These are phyloP conservation scores for Berkeleyomyces basicola DNA, from an alignment of 2,329 filamentous ascomycete species.

Conservation along the genomic window DNA sequence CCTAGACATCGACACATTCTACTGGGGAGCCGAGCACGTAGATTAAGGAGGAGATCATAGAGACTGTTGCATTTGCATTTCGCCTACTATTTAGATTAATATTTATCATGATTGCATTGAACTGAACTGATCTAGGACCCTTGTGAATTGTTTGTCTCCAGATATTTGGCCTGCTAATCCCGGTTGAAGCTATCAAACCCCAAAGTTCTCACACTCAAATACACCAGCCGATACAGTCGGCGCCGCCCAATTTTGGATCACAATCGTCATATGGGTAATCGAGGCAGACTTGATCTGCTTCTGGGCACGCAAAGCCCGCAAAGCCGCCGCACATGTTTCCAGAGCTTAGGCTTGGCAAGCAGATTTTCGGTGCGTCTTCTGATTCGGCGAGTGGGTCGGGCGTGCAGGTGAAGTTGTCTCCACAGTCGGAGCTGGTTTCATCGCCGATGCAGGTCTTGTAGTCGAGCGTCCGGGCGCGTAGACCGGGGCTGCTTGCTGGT, in stretches of 20 bases:
- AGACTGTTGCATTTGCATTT: neutral
- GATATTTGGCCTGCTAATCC: too few species aligned
- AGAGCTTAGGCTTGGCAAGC: neutral
- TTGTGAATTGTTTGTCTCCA: too few species aligned
- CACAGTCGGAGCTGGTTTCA: neutral
- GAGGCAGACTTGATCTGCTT: neutral
- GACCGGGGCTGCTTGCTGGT: neutral
- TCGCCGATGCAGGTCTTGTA: neutral
- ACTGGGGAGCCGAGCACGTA: constrained; percentile 28
- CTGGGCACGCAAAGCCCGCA: neutral
- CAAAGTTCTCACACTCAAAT: neutral
- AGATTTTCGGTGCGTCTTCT: neutral
- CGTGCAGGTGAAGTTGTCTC: neutral
- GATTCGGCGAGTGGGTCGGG: neutral
- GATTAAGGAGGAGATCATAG: neutral
- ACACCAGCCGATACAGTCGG: neutral
- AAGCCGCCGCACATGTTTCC: neutral
- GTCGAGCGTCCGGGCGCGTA: neutral
- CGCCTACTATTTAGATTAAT: neutral
- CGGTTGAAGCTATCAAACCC: neutral
- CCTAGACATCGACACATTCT: constrained; percentile 37
- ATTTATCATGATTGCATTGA: neutral
- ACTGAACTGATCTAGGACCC: too few species aligned
- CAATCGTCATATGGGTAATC: neutral
- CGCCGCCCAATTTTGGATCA: neutral